Evolutionary conservation across 768 basidiomycete genomes (phyloP).

Genomic region (Boletus reticulatus): DNA sequence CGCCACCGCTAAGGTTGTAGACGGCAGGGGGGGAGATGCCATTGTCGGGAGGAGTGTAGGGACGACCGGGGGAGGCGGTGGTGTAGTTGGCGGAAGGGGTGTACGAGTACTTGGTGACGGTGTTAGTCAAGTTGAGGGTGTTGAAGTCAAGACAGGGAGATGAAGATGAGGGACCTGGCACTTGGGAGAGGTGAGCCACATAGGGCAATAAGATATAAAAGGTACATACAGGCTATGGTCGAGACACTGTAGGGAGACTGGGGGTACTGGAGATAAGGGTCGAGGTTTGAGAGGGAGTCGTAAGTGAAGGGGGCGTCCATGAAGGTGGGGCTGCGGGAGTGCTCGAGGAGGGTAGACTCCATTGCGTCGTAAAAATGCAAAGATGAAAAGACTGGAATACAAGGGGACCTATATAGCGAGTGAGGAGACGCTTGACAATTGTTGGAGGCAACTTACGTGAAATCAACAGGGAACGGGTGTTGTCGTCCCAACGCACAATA

Average conservation of each 20-base stretch:
- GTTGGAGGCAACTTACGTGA: constrained; percentile 28
- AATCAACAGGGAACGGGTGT: constrained; percentile 31
- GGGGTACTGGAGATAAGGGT: constrained; percentile 68
- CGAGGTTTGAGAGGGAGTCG: constrained; percentile 44
- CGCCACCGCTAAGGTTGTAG: constrained; percentile 67
- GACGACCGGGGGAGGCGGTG: constrained; percentile 50
- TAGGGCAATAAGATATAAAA: background rate
- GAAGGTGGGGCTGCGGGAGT: constrained; percentile 49
- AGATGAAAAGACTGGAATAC: constrained; percentile 34
- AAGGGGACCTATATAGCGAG: constrained; percentile 27
- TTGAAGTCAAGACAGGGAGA: constrained; percentile 66
- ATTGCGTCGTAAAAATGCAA: constrained; percentile 38
- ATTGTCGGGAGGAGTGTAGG: constrained; percentile 64
- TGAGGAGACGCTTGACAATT: background rate
- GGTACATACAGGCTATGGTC: constrained; percentile 58
- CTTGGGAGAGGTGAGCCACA: constrained; percentile 30
- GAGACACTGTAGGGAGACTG: constrained; percentile 60
- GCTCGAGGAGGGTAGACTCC: constrained; percentile 52
- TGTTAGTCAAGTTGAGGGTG: constrained; percentile 53
- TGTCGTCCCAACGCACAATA: constrained; percentile 33
- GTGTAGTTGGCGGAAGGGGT: constrained; percentile 54
- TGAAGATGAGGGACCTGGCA: constrained; percentile 49
- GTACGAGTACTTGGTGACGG: constrained; percentile 58
- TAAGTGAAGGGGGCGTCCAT: constrained; percentile 48
- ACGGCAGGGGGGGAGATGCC: constrained; percentile 71